Evolutionary conservation across 805 yeast genomes (phyloP).

Genomic region (Huiozyma sinensis): DNA sequence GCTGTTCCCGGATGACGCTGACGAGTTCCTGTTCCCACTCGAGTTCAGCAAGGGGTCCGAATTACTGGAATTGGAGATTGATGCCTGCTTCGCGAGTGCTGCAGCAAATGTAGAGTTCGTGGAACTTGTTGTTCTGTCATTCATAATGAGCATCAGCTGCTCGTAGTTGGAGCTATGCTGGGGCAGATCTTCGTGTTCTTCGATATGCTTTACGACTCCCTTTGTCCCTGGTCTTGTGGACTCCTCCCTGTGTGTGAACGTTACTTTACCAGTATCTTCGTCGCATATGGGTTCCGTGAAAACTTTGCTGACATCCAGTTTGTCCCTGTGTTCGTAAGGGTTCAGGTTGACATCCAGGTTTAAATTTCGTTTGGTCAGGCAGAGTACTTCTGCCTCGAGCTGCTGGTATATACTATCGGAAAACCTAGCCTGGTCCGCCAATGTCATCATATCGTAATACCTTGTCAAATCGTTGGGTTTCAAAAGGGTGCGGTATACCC

Average conservation of each 20-base stretch:
- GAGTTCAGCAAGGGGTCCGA: constrained; percentile 1
- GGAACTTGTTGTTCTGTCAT: constrained; percentile 34
- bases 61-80: constrained; percentile 10
- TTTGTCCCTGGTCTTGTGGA: constrained; percentile 28
- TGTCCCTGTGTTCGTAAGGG: constrained; percentile 43
- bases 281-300: constrained; percentile 39
- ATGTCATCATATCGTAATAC: constrained; percentile 76
- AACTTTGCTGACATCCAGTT: constrained; percentile 8
- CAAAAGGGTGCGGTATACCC: constrained; percentile 65
- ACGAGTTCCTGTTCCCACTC: constrained; percentile 1
- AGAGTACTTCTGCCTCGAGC: constrained; percentile 80
- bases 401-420: constrained; percentile 69
- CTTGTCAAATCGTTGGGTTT: constrained; percentile 72
- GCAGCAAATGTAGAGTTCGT: constrained; percentile 33
- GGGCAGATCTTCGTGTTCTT: constrained; percentile 55
- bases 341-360: constrained; percentile 65
- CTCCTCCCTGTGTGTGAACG: constrained; percentile 34
- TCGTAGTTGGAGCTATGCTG: constrained; percentile 83
- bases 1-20: constrained; percentile 6
- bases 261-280: constrained; percentile 23
- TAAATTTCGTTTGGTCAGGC: constrained; percentile 66
- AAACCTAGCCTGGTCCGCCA: constrained; percentile 71
- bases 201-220: constrained; percentile 35
- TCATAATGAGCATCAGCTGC: constrained; percentile 70
- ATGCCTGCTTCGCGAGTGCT: constrained; percentile 24